Conservation (phyloP, 208 protist genomes). For the Crithidia acanthocephali region DNA sequence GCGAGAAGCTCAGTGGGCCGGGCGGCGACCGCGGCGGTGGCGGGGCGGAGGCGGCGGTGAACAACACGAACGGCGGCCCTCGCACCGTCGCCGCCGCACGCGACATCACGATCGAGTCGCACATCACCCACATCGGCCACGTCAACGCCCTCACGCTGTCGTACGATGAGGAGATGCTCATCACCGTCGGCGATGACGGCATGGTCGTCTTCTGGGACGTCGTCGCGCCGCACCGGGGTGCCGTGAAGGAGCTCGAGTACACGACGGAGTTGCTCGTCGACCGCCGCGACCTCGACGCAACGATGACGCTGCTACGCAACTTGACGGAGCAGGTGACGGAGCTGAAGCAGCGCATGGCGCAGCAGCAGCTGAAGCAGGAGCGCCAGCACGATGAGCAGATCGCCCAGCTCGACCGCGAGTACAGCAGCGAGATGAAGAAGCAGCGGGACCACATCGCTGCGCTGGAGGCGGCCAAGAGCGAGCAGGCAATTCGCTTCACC, state of each 20-base stretch:
- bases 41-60: not conserved
- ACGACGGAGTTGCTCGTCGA: constrained; percentile 96
- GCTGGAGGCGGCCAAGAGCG: constrained; percentile 88
- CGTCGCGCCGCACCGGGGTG: constrained; percentile 86
- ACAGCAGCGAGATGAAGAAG: constrained; percentile 67
- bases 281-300: constrained; percentile 91
- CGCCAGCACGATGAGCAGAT: constrained; percentile 94
- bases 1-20: constrained; percentile 63
- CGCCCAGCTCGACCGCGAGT: constrained; percentile 88
- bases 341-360: constrained; percentile 93
- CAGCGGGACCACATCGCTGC: constrained; percentile 73
- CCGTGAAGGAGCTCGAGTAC: constrained; percentile 83
- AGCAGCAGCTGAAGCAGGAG: constrained; percentile 95
- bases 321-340: constrained; percentile 90
- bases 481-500: constrained; percentile 95
- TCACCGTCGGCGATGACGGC: constrained; percentile 95
- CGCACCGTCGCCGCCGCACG: constrained; percentile 22
- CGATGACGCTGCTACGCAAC: constrained; percentile 60
- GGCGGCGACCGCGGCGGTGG: constrained; percentile 40
- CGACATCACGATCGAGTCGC: constrained; percentile 86
- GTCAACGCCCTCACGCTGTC: constrained; percentile 90
- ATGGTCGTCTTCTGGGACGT: constrained; percentile 92
- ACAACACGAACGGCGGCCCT: constrained; percentile 10
- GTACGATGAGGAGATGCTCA: constrained; percentile 93
- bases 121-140: constrained; percentile 80